Evolutionary conservation across 208 protist species (phyloP), one percentile per base, ranked within the genome.

Genomic region (Phytomonas sp.): DNA sequence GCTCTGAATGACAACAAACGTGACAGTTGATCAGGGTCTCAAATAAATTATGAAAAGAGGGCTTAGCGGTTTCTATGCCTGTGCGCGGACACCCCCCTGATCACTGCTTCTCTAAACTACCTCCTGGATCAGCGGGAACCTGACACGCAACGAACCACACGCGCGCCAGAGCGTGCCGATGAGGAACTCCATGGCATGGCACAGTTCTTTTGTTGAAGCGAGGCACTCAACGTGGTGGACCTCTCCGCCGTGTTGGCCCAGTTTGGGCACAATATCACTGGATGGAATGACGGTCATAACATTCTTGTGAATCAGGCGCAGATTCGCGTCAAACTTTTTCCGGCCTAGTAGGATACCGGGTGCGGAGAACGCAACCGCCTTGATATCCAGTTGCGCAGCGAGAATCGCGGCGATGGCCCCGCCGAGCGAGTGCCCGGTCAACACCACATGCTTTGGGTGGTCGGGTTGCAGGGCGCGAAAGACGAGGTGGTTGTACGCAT

Each of bases 351-450:
- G 61, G 30, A 95, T 82, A 33, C 89, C 87, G 13, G 89, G 89
- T 11, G 82, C 77, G 66, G 76, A 84, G 71, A 95, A 93, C 36
- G 77, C 67, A 11, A 95, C 84, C 56, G 85, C 85, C 59, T 88
- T 69, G 66, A 95, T 72, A 26, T 78, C 74, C 71, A 88, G 77
- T 66, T 79, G 74, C 7, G 85, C 71, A 13, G 75, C 89, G 53
- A 95, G 76, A 73, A 95, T 90, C 9, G 84, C 69, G 17, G 85
- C 86, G 26, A 93, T 77, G 28, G 81, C 75, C 15, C 89, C 89
- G 29, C 87, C 89, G 32, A 95, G 76, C 3, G 89, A 95, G 77
- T 95, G 89, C 2, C 89, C 89, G 17, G 87, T 92, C 28, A 95
- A 53, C 26, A 94, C 60, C 62, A 92, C 67, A 60, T 89, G 74